phyloP scores from a whole-genome alignment of 2,329 filamentous ascomycete genomes.

The Coniochaeta sp. region DNA sequence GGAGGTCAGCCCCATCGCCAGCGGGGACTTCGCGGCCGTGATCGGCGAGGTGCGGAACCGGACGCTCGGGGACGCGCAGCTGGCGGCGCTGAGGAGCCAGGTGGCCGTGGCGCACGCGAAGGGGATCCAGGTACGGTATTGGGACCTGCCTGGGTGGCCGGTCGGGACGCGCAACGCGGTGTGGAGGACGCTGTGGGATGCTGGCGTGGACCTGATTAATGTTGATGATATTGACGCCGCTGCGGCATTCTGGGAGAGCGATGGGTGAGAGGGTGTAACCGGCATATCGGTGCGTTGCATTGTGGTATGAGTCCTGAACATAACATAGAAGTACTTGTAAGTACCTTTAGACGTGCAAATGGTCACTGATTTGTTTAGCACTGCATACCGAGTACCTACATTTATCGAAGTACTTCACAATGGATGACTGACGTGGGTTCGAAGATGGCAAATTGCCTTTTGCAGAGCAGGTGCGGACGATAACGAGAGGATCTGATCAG shows the following conservation, averaged over 20 bases:
- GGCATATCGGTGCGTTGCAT: not conserved
- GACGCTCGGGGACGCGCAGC: constrained; percentile 37
- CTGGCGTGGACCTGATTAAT: constrained; percentile 55
- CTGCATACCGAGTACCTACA: no score
- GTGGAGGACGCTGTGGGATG: constrained; percentile 49
- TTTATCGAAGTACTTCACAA: no score
- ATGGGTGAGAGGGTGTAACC: not conserved
- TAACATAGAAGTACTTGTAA: no score
- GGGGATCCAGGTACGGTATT: constrained; percentile 55
- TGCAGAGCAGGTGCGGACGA: no score
- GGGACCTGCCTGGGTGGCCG: constrained; percentile 54
- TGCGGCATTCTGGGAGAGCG: constrained; percentile 22
- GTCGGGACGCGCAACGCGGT: constrained; percentile 49
- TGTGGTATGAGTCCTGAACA: no score
- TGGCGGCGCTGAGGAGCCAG: constrained; percentile 42
- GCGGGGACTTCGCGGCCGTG: constrained; percentile 26
- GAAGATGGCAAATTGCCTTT: no score
- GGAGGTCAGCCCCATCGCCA: constrained; percentile 17
- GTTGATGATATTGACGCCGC: constrained; percentile 54
- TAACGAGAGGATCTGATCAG: no score
- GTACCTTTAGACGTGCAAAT: no score
- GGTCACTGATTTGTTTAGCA: no score
- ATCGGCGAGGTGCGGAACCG: constrained; percentile 25
- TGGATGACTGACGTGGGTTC: no score
- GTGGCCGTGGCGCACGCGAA: constrained; percentile 43